phyloP scores from a whole-genome alignment of 108 stramenopile genomes.

The Skeletonema menzelii region DNA sequence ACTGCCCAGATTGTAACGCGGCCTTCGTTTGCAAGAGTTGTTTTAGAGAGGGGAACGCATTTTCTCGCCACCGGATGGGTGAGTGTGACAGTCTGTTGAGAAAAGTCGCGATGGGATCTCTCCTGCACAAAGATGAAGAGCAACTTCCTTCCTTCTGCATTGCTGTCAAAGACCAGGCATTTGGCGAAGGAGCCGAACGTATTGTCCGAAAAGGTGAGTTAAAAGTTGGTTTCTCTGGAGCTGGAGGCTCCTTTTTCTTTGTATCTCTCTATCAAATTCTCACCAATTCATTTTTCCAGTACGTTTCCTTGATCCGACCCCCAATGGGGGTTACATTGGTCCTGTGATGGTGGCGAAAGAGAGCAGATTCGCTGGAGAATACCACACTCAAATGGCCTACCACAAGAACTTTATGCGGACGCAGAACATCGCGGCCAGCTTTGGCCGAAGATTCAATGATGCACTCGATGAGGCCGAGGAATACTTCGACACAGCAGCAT shows the following conservation, averaged over 20 bases:
- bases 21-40: conserved; percentile 10
- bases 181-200: conserved; percentile 64
- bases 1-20: neutral
- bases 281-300: conserved; percentile 7
- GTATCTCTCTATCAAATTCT: too few relatives aligned
- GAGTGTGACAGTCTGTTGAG: conserved; percentile 8
- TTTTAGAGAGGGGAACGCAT: conserved; percentile 5
- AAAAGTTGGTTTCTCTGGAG: too few relatives aligned
- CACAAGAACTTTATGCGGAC: conserved; percentile 53
- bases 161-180: conserved; percentile 50
- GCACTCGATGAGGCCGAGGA: conserved; percentile 13
- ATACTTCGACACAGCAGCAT: conserved; percentile 17
- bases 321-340: conserved; percentile 36
- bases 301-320: conserved; percentile 44
- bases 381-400: conserved; percentile 11
- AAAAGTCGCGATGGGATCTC: conserved; percentile 10
- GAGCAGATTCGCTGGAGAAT: conserved; percentile 49
- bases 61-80: neutral
- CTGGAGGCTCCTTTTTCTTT: too few relatives aligned
- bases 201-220: conserved; percentile 31
- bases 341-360: conserved; percentile 61
- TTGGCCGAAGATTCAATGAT: conserved; percentile 52
- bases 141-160: conserved; percentile 40
- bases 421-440: conserved; percentile 41
- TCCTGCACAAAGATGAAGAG: neutral